Percentiles rank a stretch among this genome's conserved stretches.
These are phyloP conservation scores for Arctostaphylos glauca DNA, from an alignment of 148 eudicot species.

Conservation along the genomic window DNA sequence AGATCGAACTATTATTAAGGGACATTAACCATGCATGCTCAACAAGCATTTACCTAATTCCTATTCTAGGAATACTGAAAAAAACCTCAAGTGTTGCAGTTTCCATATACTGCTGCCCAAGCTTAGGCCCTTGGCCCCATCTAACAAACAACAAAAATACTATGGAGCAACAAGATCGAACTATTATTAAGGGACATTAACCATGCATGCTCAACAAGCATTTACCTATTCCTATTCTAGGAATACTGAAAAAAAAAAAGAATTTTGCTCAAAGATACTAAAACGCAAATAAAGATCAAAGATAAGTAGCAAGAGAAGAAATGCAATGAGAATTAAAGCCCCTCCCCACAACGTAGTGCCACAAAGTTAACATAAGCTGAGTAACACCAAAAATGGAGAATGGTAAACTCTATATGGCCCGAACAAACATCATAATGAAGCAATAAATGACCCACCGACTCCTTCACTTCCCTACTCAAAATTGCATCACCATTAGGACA, in stretches of 20 bases:
- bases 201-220: not conserved
- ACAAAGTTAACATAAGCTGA: no score
- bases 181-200: not conserved
- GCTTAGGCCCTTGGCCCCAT: not conserved
- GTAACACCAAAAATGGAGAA: not conserved
- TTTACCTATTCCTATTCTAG: not conserved
- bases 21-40: not conserved
- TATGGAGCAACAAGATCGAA: not conserved
- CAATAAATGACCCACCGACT: not conserved
- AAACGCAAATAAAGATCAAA: not conserved
- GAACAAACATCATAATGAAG: not conserved
- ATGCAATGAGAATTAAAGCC: not conserved
- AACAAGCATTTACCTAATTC: conserved; percentile 4
- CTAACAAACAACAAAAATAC: not conserved
- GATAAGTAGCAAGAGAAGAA: not conserved
- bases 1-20: not conserved
- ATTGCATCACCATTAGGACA: not conserved
- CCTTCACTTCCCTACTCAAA: not conserved
- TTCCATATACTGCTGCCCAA: not conserved
- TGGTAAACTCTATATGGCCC: not conserved
- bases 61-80: not conserved
- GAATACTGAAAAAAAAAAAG: not conserved
- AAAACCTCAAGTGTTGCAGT: not conserved
- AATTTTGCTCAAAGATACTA: not conserved
- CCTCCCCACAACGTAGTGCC: not conserved